phyloP scores from a whole-genome alignment of 768 basidiomycete species.

The Leccinellum luteum region DNA sequence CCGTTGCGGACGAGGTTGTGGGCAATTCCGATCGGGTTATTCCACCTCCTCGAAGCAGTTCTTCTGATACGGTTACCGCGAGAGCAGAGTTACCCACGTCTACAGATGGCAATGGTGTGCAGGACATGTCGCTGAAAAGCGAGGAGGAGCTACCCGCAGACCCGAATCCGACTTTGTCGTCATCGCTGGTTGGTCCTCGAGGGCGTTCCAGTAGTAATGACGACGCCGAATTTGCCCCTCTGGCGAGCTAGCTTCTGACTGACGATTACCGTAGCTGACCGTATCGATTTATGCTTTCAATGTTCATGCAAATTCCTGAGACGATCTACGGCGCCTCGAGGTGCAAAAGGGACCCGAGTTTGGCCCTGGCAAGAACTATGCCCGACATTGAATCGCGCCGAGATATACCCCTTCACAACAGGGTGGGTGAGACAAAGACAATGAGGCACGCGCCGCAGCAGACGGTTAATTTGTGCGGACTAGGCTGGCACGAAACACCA shows the following conservation, averaged over 20 bases:
- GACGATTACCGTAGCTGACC: slow-evolving; percentile 15
- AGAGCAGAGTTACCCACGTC: slow-evolving; percentile 3
- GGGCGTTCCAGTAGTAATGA: slow-evolving; percentile 13
- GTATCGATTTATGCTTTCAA: slow-evolving; percentile 9
- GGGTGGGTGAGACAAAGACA: background rate
- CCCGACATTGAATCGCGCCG: background rate
- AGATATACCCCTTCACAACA: slow-evolving; percentile 15
- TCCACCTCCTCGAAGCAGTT: slow-evolving; percentile 20
- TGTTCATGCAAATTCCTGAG: slow-evolving; percentile 12
- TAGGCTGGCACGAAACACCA: background rate
- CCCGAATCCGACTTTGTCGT: slow-evolving; percentile 10
- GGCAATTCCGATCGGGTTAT: slow-evolving; percentile 19
- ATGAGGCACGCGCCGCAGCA: slow-evolving; percentile 2
- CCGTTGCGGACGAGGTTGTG: slow-evolving; percentile 10
- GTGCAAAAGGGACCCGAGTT: background rate
- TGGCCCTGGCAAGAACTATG: slow-evolving; percentile 5
- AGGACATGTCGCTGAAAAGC: slow-evolving; percentile 1
- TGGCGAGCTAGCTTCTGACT: slow-evolving; percentile 11
- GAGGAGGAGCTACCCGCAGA: slow-evolving; percentile 6
- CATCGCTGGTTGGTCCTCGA: background rate
- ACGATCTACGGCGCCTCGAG: slow-evolving; percentile 14
- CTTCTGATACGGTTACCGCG: slow-evolving; percentile 4
- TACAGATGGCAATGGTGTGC: slow-evolving; percentile 4
- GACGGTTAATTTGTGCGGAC: background rate
- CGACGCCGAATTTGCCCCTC: background rate